Base-by-base conservation (phyloP, 768 basidiomycete genomes). In the Termitomyces sp. region DNA sequence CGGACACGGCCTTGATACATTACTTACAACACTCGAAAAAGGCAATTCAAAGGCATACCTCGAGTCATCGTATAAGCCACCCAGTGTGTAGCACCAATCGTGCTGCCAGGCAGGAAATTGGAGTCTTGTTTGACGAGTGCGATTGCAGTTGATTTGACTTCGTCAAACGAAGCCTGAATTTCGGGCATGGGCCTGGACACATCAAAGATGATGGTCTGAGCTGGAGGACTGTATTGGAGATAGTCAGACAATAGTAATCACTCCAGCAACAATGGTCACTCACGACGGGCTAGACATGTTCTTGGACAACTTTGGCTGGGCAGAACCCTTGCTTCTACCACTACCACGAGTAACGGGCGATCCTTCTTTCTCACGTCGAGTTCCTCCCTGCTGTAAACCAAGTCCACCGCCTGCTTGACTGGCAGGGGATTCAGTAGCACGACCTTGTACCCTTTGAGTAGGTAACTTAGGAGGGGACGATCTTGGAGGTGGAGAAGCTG, bases 41-140 rank as follows among this genome's bases (percentile, higher is more conserved):
- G 31, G 33, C 29, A 28, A 28, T 48, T 51, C 26, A 36, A 15
- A 15, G 10, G 7, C 20, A 29, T 39, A 84, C 88, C 90, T 75
- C 87, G 84, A 5, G 88, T 92, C 92, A 94, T 94, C 26, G 91
- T 92, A 65, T 94, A 93, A 16, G 92, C 92, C 58, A 94, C 92
- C 90, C 92, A 94, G 66, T 91, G 88, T 5, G 92, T 92, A 15
- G 92, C 92, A 10, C 92, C 92, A 55, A 94, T 93, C 33, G 92
- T 94, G 13, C 88, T 87, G 16, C 92, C 92, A 46, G 88, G 89
- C 57, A 92, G 75, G 74, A 93, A 94, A 26, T 87, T 81, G 18
- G 90, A 76, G 59, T 94, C 92, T 62, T 93, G 90, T 71, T 86
- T 89, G 67, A 94, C 90, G 49, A 94, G 79, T 16, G 92, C 92